These are phyloP conservation scores for Cinchona pubescens DNA, from an alignment of 257 asterid species.

Conservation along the genomic window DNA sequence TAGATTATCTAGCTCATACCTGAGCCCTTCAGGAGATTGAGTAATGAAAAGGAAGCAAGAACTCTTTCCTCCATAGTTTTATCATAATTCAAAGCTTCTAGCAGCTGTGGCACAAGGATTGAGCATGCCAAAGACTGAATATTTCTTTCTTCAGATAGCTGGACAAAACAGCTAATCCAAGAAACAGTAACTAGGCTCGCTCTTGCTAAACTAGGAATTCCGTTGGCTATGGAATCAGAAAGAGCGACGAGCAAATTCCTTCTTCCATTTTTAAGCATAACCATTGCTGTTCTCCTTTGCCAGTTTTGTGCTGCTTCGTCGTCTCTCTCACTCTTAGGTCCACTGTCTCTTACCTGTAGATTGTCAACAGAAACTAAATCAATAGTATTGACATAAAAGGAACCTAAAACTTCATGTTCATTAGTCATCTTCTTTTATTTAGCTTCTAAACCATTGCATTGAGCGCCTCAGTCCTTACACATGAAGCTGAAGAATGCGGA, in stretches of 20 bases:
- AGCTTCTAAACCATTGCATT: not conserved
- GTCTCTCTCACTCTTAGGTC: too few relatives aligned
- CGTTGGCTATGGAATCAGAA: constrained; percentile 52
- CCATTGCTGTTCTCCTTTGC: constrained; percentile 53
- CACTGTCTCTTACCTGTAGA: constrained; percentile 49
- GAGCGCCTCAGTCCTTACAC: too few relatives aligned
- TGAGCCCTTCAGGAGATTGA: constrained; percentile 46
- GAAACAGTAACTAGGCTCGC: constrained; percentile 67
- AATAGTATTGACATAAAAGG: not conserved
- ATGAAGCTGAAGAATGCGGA: not conserved
- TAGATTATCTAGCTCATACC: constrained; percentile 35
- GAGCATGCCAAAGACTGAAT: constrained; percentile 48
- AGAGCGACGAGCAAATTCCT: constrained; percentile 50
- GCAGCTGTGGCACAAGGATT: constrained; percentile 45
- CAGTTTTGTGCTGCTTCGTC: constrained; percentile 46
- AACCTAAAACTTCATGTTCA: not conserved
- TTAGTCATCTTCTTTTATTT: not conserved
- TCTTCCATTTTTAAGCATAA: constrained; percentile 42
- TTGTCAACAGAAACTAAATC: not conserved
- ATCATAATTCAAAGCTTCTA: constrained; percentile 37
- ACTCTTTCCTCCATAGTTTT: constrained; percentile 57
- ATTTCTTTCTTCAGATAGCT: constrained; percentile 33
- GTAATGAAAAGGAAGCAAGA: constrained; percentile 61
- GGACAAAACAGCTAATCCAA: constrained; percentile 60
- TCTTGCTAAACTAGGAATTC: constrained; percentile 68